Base-by-base conservation (phyloP, 768 basidiomycete species). In the Rossbeevera mucosa region DNA sequence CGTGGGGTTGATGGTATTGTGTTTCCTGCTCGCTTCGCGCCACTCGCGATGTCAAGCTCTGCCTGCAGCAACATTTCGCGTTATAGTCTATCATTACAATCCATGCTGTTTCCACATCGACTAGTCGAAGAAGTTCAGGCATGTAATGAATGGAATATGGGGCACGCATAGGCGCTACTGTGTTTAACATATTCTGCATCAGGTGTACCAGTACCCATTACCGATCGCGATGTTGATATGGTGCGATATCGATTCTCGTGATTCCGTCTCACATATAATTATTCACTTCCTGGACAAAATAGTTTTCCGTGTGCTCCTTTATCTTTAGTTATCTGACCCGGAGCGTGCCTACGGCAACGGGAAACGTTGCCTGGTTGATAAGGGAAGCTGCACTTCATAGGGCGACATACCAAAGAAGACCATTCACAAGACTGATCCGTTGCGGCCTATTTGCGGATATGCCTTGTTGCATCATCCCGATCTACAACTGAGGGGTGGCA, bases 1-100 rank as follows among this genome's bases (percentile, higher is more conserved):
- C 83, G 0, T 85, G 83, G 82, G 82, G 80, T 63, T 84, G 30
- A 71, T 21, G 16, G n/a, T 13, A n/a, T 14, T 11, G 29, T 38
- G 16, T 26, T 29, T 11, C 21, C 21, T 36, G 18, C 26, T 13
- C 24, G 36, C n/a, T n/a, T 8, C 28, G 30, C 24, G 21, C 29
- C 21, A 25, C 42, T 22, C n/a, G 44, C 36, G 41, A 28, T 42
- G 24, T 22, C 31, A 22, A 13, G 22, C 38, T 30, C 7, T 16
- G 12, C 38, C 5, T 16, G 28, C 22, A 33, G 21, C 30, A 30
- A 50, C 9, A n/a, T 28, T 41, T 21, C 49, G 44, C 28, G 44
- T 40, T 47, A 59, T 45, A 26, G 47, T 38, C 43, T 21, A 12
- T 52, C 44, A 45, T 28, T 31, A 41, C 13, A 18, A 24, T 28